Evolutionary conservation across 1,139 yeast genomes (phyloP).

Genomic region (Diutina catenulata): DNA sequence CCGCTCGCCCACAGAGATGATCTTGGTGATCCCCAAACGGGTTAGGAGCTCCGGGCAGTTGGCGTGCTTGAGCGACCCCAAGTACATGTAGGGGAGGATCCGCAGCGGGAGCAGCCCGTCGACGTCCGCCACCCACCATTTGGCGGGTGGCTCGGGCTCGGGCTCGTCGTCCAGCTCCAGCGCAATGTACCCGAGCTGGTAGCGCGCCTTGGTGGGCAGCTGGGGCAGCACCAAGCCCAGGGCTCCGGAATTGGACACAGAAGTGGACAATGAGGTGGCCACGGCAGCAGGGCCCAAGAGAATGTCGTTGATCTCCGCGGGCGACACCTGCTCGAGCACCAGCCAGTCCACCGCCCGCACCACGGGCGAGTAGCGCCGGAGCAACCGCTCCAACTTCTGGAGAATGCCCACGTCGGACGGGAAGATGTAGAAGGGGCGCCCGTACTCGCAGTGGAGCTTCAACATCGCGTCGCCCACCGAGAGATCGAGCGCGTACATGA

Average conservation of each 20-base stretch:
- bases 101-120: slow-evolving; percentile 64
- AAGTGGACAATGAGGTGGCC: slow-evolving; percentile 6
- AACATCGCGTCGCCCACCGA: slow-evolving; percentile 42
- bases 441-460: slow-evolving; percentile 46
- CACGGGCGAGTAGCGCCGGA: slow-evolving; percentile 44
- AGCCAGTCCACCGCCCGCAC: slow-evolving; percentile 12
- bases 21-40: slow-evolving; percentile 57
- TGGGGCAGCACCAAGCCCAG: no score
- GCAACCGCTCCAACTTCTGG: slow-evolving; percentile 47
- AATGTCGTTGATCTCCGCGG: slow-evolving; percentile 23
- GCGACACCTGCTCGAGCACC: slow-evolving; percentile 18
- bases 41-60: slow-evolving; percentile 51
- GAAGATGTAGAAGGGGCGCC: slow-evolving; percentile 78
- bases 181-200: slow-evolving; percentile 17
- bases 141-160: slow-evolving; percentile 8
- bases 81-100: slow-evolving; percentile 70
- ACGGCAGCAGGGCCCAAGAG: slow-evolving; percentile 14
- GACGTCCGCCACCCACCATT: slow-evolving; percentile 28
- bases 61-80: slow-evolving; percentile 83
- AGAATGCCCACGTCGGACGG: slow-evolving; percentile 61
- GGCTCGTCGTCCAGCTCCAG: slow-evolving; percentile 13
- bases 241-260: no score
- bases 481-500: slow-evolving; percentile 54
- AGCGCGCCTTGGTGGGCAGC: no score
- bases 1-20: slow-evolving; percentile 81